phyloP scores from a whole-genome alignment of 108 stramenopile genomes.

The Skeletonema potamos region DNA sequence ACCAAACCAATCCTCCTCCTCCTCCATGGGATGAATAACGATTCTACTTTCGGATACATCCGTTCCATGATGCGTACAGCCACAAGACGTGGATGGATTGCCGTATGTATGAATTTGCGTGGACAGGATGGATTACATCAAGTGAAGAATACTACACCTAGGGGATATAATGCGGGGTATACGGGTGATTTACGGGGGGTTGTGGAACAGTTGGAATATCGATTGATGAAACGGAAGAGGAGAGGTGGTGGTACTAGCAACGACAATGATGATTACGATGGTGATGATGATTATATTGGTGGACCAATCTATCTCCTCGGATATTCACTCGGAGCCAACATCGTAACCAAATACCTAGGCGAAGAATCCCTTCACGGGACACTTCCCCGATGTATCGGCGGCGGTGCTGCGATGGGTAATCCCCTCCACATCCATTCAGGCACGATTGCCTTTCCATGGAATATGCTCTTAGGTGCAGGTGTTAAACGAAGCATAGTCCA shows the following conservation, averaged over 20 bases:
- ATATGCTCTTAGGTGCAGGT: constrained; percentile 62
- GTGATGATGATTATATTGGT: constrained; percentile 26
- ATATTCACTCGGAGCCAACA: constrained; percentile 78
- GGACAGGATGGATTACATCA: constrained; percentile 60
- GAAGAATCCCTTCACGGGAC: constrained; percentile 81
- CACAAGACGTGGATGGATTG: constrained; percentile 79
- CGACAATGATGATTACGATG: background rate
- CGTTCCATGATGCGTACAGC: constrained; percentile 71
- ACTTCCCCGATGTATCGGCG: constrained; percentile 71
- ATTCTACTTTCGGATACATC: constrained; percentile 87
- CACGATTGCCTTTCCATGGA: constrained; percentile 59
- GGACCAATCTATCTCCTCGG: constrained; percentile 74
- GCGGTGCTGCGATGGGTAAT: constrained; percentile 77
- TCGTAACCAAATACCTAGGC: constrained; percentile 86
- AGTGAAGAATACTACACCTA: constrained; percentile 61
- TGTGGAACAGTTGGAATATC: constrained; percentile 54
- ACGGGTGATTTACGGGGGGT: constrained; percentile 80
- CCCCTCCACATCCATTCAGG: constrained; percentile 63
- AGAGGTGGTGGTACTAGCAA: background rate
- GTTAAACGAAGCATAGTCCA: constrained; percentile 66
- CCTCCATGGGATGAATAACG: constrained; percentile 86
- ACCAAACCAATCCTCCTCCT: constrained; percentile 70
- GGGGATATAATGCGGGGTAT: constrained; percentile 75
- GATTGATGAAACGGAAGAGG: constrained; percentile 32
- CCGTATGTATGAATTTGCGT: constrained; percentile 77